Conservation (phyloP, 164 flowering plant genomes). For the Santalum album region DNA sequence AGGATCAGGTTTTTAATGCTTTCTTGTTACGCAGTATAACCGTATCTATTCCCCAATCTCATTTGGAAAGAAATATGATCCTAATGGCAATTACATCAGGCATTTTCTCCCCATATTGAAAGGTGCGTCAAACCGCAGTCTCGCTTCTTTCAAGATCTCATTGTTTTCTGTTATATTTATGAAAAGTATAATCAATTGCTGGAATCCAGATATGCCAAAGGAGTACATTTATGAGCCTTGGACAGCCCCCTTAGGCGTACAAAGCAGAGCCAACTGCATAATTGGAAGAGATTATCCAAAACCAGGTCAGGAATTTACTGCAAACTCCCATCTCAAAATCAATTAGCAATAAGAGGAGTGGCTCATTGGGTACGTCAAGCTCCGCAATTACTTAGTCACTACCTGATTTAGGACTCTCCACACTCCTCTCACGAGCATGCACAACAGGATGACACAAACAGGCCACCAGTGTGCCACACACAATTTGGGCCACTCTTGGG, state of each 20-base stretch:
- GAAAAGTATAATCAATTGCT: neutral
- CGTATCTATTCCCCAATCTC: conserved; percentile 85
- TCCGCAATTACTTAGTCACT: too few species aligned
- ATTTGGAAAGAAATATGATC: conserved; percentile 94
- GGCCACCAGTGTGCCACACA: too few species aligned
- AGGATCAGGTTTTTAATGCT: neutral
- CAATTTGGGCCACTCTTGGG: too few species aligned
- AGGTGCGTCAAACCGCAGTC: conserved; percentile 32
- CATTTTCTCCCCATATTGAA: conserved; percentile 78
- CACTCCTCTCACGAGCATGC: too few species aligned
- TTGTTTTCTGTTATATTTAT: conserved; percentile 1
- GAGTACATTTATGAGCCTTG: conserved; percentile 95
- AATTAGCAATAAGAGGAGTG: too few species aligned
- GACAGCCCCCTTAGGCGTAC: conserved; percentile 83
- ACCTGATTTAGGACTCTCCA: too few species aligned
- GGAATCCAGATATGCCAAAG: conserved; percentile 77
- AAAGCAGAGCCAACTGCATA: conserved; percentile 77
- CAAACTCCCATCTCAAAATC: too few species aligned
- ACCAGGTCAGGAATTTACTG: conserved; percentile 49
- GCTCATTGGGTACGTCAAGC: too few species aligned
- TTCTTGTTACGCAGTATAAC: conserved; percentile 47
- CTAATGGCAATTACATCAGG: conserved; percentile 62
- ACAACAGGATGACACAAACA: too few species aligned
- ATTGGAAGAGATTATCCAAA: conserved; percentile 87
- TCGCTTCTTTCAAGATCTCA: neutral